Percentiles rank a stretch among this genome's conserved stretches.
These are phyloP conservation scores for Dactylellina cionopaga DNA, from an alignment of 2,329 filamentous ascomycete genomes.

Conservation along the genomic window DNA sequence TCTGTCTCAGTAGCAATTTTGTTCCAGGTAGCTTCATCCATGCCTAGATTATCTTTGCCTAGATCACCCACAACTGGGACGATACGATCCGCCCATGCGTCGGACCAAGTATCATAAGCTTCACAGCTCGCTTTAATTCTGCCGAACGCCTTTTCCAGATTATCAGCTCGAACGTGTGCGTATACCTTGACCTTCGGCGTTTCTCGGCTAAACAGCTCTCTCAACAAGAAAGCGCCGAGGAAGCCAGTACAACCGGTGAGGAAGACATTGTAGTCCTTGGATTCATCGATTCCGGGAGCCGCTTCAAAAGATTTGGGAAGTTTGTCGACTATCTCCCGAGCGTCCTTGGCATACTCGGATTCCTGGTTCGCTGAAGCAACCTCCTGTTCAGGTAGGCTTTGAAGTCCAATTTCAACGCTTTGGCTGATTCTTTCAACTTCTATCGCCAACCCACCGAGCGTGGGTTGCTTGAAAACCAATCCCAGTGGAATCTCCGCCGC, in stretches of 20 bases:
- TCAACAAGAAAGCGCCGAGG: constrained; percentile 81
- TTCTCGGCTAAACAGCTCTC: constrained; percentile 74
- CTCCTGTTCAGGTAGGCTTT: constrained; percentile 61
- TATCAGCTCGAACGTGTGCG: constrained; percentile 78
- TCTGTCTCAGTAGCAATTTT: constrained; percentile 74
- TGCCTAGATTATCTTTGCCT: constrained; percentile 75
- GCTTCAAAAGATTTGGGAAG: constrained; percentile 64
- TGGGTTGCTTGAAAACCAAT: constrained; percentile 75
- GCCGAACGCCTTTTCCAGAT: constrained; percentile 69
- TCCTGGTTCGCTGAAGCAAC: constrained; percentile 56
- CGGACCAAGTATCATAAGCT: constrained; percentile 82
- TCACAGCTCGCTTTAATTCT: constrained; percentile 74
- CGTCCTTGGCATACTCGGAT: constrained; percentile 66
- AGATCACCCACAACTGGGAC: constrained; percentile 78
- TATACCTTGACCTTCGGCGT: constrained; percentile 71
- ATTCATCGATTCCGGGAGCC: constrained; percentile 58
- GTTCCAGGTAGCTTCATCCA: constrained; percentile 74
- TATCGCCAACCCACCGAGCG: constrained; percentile 64
- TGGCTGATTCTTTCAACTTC: constrained; percentile 66
- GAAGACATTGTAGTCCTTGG: constrained; percentile 70
- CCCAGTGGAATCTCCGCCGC: constrained; percentile 76
- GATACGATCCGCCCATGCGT: constrained; percentile 73
- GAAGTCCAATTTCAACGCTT: constrained; percentile 59
- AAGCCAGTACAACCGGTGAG: constrained; percentile 92
- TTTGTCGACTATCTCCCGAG: constrained; percentile 65